Percentiles rank a stretch among this genome's conserved stretches.
Evolutionary conservation across 1,284 basidiomycete genomes (phyloP).

Genomic region (Xerocomus nothofagi): DNA sequence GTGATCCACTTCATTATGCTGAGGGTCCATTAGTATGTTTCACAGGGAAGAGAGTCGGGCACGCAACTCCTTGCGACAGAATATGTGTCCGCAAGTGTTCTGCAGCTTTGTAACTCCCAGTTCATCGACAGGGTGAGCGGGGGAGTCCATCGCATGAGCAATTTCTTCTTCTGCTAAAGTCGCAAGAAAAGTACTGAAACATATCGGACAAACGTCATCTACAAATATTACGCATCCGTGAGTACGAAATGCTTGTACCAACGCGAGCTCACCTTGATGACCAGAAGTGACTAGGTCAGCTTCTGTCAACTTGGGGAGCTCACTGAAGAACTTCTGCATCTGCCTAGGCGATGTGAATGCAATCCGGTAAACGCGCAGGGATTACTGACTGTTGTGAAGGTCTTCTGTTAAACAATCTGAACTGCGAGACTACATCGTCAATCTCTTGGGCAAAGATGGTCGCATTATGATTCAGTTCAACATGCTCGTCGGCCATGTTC

Average conservation of each 20-base stretch:
- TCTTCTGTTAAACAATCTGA: constrained; percentile 29
- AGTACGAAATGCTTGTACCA: neutral
- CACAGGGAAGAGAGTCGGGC: constrained; percentile 3
- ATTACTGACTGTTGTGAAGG: constrained; percentile 29
- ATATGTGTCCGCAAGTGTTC: constrained; percentile 66
- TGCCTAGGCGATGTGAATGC: constrained; percentile 30
- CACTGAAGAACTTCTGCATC: constrained; percentile 36
- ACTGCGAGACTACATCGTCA: constrained; percentile 35
- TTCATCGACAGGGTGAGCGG: constrained; percentile 64
- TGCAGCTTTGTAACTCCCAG: constrained; percentile 64
- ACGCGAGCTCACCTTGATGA: constrained; percentile 35
- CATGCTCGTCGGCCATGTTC: constrained; percentile 28
- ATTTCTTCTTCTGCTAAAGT: constrained; percentile 72
- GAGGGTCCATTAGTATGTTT: constrained; percentile 12
- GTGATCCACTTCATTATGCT: constrained; percentile 67
- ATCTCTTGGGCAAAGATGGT: constrained; percentile 31
- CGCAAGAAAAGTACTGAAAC: constrained; percentile 61
- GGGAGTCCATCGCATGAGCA: constrained; percentile 70
- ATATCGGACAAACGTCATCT: constrained; percentile 73
- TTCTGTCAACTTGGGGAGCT: constrained; percentile 46
- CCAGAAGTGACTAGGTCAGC: constrained; percentile 40
- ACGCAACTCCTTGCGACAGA: constrained; percentile 71
- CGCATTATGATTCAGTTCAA: constrained; percentile 6
- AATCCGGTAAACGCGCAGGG: neutral
- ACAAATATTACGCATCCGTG: neutral